Base-by-base conservation (phyloP, 306 rosid genomes). In the Rosa multiflora region DNA sequence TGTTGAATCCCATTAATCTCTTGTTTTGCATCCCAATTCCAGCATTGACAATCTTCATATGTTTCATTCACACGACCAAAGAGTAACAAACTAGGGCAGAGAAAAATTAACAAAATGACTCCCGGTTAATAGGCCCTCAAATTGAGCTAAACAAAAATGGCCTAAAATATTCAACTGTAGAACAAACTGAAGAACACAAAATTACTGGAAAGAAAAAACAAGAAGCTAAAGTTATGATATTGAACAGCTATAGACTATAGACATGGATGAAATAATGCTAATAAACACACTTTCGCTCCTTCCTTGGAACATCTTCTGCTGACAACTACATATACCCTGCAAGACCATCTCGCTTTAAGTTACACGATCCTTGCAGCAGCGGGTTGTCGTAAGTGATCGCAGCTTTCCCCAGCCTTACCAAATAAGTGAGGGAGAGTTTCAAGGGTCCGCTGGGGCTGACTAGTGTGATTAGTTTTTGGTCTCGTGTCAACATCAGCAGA, bases 231-330 rank as follows among this genome's bases (percentile, higher is more conserved):
- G 21, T 42, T 5, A 13, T 13, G 55, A 74, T 42, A 74, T 56
- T 40, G 14, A 74, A 56, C 68, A 13, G 67, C 78, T 74, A 40
- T 74, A 14, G 40, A 21, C 68, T 74, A 40, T 74, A 8, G 53
- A 21, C 68, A 74, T 74, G 21, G 53, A 40, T 40, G 6, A 40
- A 72, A 12, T 10, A 35, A n/a, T 35, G 64, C 62, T 59, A 20
- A 47, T 13, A 6, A 64, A 64, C 42, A 32, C 69, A 61, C 18
- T 62, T 26, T 58, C 13, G 32, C 70, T 66, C 70, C 48, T 40
- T 18, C 71, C 26, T 67, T 39, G 49, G 49, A 67, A 67, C 72
- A 17, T 67, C 72, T 37, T 39, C 72, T 20, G 15, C 69, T 17
- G 21, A 66, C 13, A 35, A 64, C 13, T 3, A 37, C 49, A 40